phyloP scores from a whole-genome alignment of 2,329 filamentous ascomycete species.

The Arthroderma sp. region DNA sequence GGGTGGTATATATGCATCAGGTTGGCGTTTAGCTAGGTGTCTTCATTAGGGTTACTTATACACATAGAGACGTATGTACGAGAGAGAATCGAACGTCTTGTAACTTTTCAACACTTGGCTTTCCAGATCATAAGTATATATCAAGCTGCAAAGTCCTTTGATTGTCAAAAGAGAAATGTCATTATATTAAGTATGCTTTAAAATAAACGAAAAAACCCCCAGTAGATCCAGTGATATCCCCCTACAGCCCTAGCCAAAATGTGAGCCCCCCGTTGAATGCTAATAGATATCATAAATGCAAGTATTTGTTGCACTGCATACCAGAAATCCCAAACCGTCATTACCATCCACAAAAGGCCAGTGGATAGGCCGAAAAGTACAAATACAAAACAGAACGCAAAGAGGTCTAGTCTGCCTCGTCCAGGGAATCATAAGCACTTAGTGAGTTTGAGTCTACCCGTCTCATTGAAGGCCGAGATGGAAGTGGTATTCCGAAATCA shows the following conservation, averaged over 20 bases:
- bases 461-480: slow-evolving; percentile 6
- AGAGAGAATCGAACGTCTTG: too few species aligned
- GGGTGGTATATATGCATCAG: slow-evolving; percentile 3
- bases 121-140: not conserved
- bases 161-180: not conserved
- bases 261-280: not conserved
- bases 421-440: not conserved
- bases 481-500: slow-evolving; percentile 43
- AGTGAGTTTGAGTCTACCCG: slow-evolving; percentile 7
- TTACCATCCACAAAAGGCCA: not conserved
- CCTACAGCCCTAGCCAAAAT: not conserved
- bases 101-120: too few species aligned
- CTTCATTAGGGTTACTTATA: not conserved
- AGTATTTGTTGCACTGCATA: not conserved
- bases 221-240: not conserved
- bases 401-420: not conserved
- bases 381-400: not conserved
- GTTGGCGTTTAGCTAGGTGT: slow-evolving; percentile 8
- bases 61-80: not conserved
- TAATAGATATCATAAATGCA: not conserved
- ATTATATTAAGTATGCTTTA: not conserved
- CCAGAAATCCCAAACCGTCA: not conserved
- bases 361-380: not conserved
- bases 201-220: not conserved
- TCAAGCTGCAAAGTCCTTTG: not conserved